phyloP scores from a whole-genome alignment of 2,329 filamentous ascomycete species.

The Ophiostoma australiae region DNA sequence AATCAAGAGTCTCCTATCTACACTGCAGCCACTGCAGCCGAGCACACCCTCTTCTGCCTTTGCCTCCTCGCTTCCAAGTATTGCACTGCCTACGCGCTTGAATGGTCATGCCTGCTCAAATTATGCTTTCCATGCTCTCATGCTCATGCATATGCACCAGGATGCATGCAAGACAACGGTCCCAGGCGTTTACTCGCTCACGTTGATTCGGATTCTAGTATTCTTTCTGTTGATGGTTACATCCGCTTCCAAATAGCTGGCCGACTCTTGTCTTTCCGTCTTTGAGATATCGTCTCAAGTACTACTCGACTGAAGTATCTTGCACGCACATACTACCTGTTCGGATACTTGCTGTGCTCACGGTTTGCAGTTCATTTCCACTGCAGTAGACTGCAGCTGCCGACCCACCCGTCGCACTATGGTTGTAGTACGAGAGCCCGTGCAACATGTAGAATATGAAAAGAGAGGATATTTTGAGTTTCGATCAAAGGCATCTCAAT shows the following conservation, averaged over 20 bases:
- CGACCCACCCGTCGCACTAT: conserved; percentile 13
- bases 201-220: neutral
- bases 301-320: too few species aligned
- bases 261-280: too few species aligned
- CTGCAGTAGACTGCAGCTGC: conserved; percentile 10
- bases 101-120: neutral
- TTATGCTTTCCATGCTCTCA: neutral
- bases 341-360: neutral
- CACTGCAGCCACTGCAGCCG: neutral
- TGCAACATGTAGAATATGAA: conserved; percentile 1
- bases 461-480: too few species aligned
- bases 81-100: conserved; percentile 2
- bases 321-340: too few species aligned
- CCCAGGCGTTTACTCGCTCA: neutral
- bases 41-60: neutral
- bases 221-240: neutral
- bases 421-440: neutral
- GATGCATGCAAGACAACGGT: conserved; percentile 1
- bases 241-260: neutral
- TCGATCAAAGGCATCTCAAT: too few species aligned
- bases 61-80: neutral
- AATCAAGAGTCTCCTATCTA: neutral
- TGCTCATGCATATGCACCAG: conserved; percentile 7
- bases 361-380: conserved; percentile 5
- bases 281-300: too few species aligned